Percentiles rank a stretch among this genome's conserved stretches.
Evolutionary conservation across 805 yeast species (phyloP).

Genomic region (Myxozyma melibiosi): DNA sequence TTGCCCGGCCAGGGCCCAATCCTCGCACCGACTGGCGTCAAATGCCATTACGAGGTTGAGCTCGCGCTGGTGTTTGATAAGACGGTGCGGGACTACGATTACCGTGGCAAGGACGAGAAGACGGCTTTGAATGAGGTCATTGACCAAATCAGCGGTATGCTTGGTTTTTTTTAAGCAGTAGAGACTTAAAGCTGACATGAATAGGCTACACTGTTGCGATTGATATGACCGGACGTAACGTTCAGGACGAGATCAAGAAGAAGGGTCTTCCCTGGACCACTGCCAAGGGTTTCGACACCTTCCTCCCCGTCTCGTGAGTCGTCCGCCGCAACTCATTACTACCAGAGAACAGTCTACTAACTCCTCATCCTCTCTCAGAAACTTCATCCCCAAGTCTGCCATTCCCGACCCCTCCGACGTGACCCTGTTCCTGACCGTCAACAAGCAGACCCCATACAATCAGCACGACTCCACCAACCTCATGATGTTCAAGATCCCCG

Average conservation of each 20-base stretch:
- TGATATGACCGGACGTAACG: slow-evolving; percentile 94
- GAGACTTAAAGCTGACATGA: background rate
- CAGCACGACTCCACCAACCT: slow-evolving; percentile 64
- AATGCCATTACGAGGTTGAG: slow-evolving; percentile 91
- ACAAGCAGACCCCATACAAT: slow-evolving; percentile 68
- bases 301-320: slow-evolving; percentile 73
- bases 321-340: background rate
- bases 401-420: slow-evolving; percentile 78
- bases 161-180: background rate
- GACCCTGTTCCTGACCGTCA: slow-evolving; percentile 62
- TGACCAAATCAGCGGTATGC: slow-evolving; percentile 72
- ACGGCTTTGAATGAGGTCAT: slow-evolving; percentile 65
- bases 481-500: slow-evolving; percentile 87
- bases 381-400: slow-evolving; percentile 62
- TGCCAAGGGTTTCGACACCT: slow-evolving; percentile 96
- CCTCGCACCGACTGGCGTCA: slow-evolving; percentile 75
- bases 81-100: slow-evolving; percentile 37
- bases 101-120: slow-evolving; percentile 52
- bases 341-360: background rate
- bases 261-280: slow-evolving; percentile 97
- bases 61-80: slow-evolving; percentile 75
- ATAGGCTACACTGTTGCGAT: slow-evolving; percentile 73
- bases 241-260: slow-evolving; percentile 90
- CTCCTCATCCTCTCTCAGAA: slow-evolving; percentile 25
- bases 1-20: slow-evolving; percentile 72